Evolutionary conservation across 2,329 filamentous ascomycete species (phyloP).

Genomic region (Tolypocladium pustulatum): DNA sequence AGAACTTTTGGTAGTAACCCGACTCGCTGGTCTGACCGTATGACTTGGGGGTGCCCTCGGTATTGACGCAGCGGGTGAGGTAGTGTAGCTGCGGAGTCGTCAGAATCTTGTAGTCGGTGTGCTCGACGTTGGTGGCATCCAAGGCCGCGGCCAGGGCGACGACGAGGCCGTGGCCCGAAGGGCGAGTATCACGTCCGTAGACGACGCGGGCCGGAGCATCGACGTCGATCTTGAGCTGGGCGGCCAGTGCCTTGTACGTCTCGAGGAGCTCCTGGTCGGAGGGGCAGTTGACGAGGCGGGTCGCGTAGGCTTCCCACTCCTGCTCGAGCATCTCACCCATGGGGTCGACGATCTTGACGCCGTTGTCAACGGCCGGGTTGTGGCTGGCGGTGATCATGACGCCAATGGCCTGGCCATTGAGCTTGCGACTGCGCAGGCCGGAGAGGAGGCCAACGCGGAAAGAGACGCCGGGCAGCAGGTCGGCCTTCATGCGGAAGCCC

Average conservation of each 20-base stretch:
- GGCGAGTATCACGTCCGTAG: constrained; percentile 85
- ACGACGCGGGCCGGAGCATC: constrained; percentile 66
- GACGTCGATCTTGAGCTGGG: constrained; percentile 66
- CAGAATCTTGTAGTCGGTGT: constrained; percentile 78
- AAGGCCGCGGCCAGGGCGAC: constrained; percentile 70
- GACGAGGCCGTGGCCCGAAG: constrained; percentile 78
- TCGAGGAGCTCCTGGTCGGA: constrained; percentile 65
- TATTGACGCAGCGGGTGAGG: constrained; percentile 88
- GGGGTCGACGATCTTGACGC: constrained; percentile 92
- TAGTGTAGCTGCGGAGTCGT: constrained; percentile 99
- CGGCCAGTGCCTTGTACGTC: constrained; percentile 65
- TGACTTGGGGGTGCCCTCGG: constrained; percentile 71
- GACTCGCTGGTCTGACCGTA: constrained; percentile 84
- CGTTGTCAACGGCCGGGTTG: constrained; percentile 83
- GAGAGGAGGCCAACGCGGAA: constrained; percentile 88
- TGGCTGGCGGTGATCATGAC: constrained; percentile 95
- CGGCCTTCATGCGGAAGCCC: constrained; percentile 59
- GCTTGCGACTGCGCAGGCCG: constrained; percentile 77
- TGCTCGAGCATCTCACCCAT: constrained; percentile 97
- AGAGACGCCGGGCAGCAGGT: constrained; percentile 82
- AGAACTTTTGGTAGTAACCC: constrained; percentile 92
- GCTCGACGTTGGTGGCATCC: constrained; percentile 62
- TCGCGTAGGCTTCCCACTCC: constrained; percentile 87
- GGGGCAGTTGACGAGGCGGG: constrained; percentile 75
- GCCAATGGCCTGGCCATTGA: constrained; percentile 83